Percentiles rank a stretch among this genome's conserved stretches.
Conservation (phyloP, 257 asterid genomes). For the Datura wrightii region DNA sequence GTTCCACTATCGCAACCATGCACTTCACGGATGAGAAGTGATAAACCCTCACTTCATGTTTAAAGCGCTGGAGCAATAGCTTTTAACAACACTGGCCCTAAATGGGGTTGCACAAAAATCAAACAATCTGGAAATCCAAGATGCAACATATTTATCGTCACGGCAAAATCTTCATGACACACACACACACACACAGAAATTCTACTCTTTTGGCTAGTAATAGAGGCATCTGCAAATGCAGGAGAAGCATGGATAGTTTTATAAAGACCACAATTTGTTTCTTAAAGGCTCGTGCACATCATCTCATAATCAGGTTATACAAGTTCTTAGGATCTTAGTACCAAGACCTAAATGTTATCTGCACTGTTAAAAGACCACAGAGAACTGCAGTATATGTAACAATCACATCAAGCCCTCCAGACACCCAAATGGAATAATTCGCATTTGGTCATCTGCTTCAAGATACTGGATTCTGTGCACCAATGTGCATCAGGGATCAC, state of each 20-base stretch:
- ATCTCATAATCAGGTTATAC: conserved; percentile 16
- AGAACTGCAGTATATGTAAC: neutral
- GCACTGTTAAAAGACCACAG: neutral
- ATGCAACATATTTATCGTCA: neutral
- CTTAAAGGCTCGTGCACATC: neutral
- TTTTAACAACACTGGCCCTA: neutral
- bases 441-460: neutral
- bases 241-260: neutral
- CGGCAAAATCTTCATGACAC: neutral
- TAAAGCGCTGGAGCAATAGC: neutral
- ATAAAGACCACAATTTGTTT: neutral
- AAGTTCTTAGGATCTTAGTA: neutral
- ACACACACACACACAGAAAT: neutral
- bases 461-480: neutral
- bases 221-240: conserved; percentile 3
- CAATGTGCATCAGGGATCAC: neutral
- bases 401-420: neutral
- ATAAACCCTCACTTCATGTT: neutral
- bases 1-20: neutral
- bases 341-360: conserved; percentile 2
- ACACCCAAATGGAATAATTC: neutral
- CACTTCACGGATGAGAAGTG: neutral
- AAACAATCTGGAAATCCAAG: neutral
- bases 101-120: neutral
- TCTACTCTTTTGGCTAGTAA: neutral